Conservation (phyloP, 805 yeast genomes). For the Nakazawaea laoshanensis region DNA sequence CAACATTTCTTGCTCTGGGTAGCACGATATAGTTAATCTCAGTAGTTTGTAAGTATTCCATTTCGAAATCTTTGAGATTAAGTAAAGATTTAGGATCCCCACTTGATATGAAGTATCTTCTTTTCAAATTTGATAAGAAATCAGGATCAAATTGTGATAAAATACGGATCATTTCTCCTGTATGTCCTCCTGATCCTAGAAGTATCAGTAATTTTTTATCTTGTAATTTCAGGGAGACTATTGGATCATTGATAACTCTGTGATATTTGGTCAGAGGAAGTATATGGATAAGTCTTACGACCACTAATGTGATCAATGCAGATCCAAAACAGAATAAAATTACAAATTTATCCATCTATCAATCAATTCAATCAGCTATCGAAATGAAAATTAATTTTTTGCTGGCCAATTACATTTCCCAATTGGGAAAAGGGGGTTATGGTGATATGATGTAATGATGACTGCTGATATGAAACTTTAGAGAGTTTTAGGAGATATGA, state of each 20-base stretch:
- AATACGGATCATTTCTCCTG: constrained; percentile 88
- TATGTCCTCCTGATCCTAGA: constrained; percentile 96
- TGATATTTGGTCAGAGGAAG: constrained; percentile 7
- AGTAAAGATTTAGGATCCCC: constrained; percentile 36
- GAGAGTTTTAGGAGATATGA: too few species aligned
- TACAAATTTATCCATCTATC: too few species aligned
- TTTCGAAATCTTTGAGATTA: constrained; percentile 30
- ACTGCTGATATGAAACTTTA: too few species aligned
- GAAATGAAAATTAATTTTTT: too few species aligned
- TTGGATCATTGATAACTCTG: neutral
- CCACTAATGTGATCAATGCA: neutral
- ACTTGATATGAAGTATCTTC: constrained; percentile 28
- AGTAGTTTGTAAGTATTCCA: constrained; percentile 11
- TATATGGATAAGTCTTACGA: constrained; percentile 4
- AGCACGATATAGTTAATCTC: constrained; percentile 20
- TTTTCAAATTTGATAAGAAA: constrained; percentile 13
- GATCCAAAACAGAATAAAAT: neutral
- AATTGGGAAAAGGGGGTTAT: too few species aligned
- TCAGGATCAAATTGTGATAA: constrained; percentile 28
- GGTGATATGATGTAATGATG: too few species aligned
- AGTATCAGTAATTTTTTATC: constrained; percentile 40
- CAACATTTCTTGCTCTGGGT: constrained; percentile 28
- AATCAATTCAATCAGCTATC: too few species aligned
- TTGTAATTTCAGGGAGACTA: neutral
- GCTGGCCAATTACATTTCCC: too few species aligned